phyloP scores from a whole-genome alignment of 768 basidiomycete species.

The Boletus sp. region DNA sequence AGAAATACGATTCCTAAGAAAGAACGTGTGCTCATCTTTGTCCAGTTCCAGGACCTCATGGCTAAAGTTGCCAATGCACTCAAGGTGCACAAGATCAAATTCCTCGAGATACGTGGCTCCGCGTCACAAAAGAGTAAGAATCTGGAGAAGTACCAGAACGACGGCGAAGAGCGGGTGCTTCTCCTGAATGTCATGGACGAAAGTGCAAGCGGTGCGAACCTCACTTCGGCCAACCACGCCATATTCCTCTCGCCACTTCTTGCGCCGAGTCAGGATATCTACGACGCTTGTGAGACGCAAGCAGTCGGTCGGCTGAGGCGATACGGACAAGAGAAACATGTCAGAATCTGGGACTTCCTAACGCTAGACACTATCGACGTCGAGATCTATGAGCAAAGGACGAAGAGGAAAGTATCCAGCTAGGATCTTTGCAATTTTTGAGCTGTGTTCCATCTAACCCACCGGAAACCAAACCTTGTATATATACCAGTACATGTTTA shows the following conservation, averaged over 20 bases:
- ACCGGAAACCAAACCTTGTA: slow-evolving; percentile 12
- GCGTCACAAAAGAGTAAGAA: slow-evolving; percentile 76
- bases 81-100: slow-evolving; percentile 63
- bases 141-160: slow-evolving; percentile 82
- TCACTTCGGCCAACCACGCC: slow-evolving; percentile 92
- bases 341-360: slow-evolving; percentile 79
- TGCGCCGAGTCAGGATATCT: slow-evolving; percentile 76
- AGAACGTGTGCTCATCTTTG: slow-evolving; percentile 87
- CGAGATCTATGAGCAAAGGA: slow-evolving; percentile 65
- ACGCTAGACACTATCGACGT: slow-evolving; percentile 88
- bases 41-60: slow-evolving; percentile 94
- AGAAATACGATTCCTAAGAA: slow-evolving; percentile 67
- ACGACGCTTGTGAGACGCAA: slow-evolving; percentile 79
- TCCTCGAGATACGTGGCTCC: slow-evolving; percentile 77
- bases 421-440: slow-evolving; percentile 15
- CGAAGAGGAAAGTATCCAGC: slow-evolving; percentile 24
- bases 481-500: neutral
- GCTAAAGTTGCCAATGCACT: slow-evolving; percentile 87
- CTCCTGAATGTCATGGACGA: slow-evolving; percentile 93
- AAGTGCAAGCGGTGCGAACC: slow-evolving; percentile 89
- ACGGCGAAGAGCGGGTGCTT: slow-evolving; percentile 73
- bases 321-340: slow-evolving; percentile 78
- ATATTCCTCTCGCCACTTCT: slow-evolving; percentile 93
- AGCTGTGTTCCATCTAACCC: slow-evolving; percentile 2
- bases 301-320: slow-evolving; percentile 81